A percentile compares a stretch with the other conserved stretches of the same genome.
These are phyloP conservation scores for Debaryomycetaceae sp. DNA, from an alignment of 1,139 yeast species.

Conservation along the genomic window DNA sequence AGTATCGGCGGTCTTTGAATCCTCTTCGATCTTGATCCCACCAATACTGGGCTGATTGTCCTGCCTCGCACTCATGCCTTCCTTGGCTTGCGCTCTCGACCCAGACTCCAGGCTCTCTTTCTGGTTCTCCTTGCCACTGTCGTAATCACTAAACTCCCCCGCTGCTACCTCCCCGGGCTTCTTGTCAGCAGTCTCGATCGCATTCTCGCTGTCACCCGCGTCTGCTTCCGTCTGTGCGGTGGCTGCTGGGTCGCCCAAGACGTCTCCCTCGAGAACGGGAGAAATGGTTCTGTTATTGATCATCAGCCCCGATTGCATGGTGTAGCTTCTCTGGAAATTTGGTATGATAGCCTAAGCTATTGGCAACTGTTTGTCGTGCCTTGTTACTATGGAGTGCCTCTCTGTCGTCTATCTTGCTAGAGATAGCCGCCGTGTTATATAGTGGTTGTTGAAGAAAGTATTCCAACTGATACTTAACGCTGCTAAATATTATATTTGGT, in stretches of 20 bases:
- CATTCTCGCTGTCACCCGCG: neutral
- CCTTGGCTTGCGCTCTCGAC: neutral
- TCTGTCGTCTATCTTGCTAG: neutral
- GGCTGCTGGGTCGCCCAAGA: neutral
- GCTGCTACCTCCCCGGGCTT: neutral
- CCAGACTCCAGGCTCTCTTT: neutral
- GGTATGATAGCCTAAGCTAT: too few relatives aligned
- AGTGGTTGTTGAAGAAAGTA: neutral
- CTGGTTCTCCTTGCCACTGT: neutral
- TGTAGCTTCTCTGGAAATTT: neutral
- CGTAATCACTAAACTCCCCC: neutral
- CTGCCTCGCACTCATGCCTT: neutral
- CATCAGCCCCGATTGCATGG: conserved; percentile 4
- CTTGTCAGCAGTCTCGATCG: neutral
- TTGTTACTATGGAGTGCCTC: neutral
- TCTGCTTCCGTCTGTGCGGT: neutral
- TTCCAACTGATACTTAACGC: too few relatives aligned
- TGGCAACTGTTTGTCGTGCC: too few relatives aligned
- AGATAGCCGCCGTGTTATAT: neutral
- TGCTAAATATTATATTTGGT: neutral
- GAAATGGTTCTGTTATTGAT: conserved; percentile 7
- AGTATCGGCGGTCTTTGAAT: neutral
- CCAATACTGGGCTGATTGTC: neutral
- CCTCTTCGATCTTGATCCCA: neutral
- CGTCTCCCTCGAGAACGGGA: conserved; percentile 5